phyloP scores from a whole-genome alignment of 1,284 basidiomycete genomes.

The Crucibulum cyathiforme region DNA sequence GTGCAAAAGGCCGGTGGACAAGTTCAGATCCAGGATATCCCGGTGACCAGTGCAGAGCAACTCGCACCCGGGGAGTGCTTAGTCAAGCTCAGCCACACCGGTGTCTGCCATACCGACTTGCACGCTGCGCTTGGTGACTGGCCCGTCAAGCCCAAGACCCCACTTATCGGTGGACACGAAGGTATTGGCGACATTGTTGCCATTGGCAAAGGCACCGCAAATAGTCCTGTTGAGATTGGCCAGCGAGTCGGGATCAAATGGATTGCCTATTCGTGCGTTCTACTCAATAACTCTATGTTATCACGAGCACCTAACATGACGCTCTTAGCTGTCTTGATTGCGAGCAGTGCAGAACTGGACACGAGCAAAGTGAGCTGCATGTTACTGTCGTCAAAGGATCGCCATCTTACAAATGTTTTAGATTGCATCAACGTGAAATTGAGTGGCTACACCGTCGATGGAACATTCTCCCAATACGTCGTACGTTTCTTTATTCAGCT shows the following conservation, averaged over 20 bases:
- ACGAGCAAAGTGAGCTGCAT: slow-evolving; percentile 66
- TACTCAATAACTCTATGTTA: background rate
- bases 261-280: slow-evolving; percentile 69
- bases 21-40: slow-evolving; percentile 56
- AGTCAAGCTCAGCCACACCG: slow-evolving; percentile 78
- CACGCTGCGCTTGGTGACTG: slow-evolving; percentile 78
- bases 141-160: slow-evolving; percentile 71
- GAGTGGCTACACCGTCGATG: slow-evolving; percentile 80
- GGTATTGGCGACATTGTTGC: slow-evolving; percentile 81
- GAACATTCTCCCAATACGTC: slow-evolving; percentile 85
- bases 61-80: slow-evolving; percentile 84
- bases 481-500: slow-evolving; percentile 40
- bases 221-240: slow-evolving; percentile 72
- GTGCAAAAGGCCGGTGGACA: slow-evolving; percentile 50
- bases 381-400: slow-evolving; percentile 7
- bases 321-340: slow-evolving; percentile 58
- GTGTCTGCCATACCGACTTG: slow-evolving; percentile 81
- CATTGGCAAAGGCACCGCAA: slow-evolving; percentile 69
- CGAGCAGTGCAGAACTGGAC: slow-evolving; percentile 75
- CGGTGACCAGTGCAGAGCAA: slow-evolving; percentile 67
- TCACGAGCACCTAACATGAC: background rate
- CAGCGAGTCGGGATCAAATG: slow-evolving; percentile 91
- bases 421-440: slow-evolving; percentile 68
- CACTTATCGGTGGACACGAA: slow-evolving; percentile 88
- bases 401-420: slow-evolving; percentile 22